These are phyloP conservation scores for Ogataea haglerorum DNA, from an alignment of 805 yeast genomes.

Conservation along the genomic window DNA sequence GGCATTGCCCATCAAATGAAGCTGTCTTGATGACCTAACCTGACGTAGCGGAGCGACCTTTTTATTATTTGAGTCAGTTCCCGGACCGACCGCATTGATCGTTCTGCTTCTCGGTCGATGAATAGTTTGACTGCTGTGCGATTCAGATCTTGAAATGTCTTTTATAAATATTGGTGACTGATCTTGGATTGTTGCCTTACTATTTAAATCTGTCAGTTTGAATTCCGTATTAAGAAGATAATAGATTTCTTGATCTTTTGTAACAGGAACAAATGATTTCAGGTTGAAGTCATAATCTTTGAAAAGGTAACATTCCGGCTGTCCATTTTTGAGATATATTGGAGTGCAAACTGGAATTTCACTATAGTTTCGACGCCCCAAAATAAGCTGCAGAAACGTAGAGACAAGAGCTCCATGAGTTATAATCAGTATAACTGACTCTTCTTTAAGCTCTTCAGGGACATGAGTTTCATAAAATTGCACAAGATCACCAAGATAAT, in stretches of 20 bases:
- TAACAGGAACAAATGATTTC: constrained; percentile 24
- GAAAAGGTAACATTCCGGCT: constrained; percentile 18
- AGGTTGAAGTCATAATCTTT: constrained; percentile 35
- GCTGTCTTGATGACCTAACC: constrained; percentile 29
- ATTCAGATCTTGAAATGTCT: too few species aligned
- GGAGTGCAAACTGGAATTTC: constrained; percentile 40
- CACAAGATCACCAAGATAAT: constrained; percentile 33
- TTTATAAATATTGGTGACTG: too few species aligned
- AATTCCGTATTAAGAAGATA: constrained; percentile 24
- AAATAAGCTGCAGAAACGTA: constrained; percentile 35
- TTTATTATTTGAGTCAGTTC: constrained; percentile 5
- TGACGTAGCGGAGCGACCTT: constrained; percentile 18
- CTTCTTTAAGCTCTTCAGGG: constrained; percentile 26
- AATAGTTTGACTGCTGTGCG: constrained; percentile 1
- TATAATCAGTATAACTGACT: constrained; percentile 34
- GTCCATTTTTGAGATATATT: constrained; percentile 28
- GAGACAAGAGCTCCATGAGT: constrained; percentile 45
- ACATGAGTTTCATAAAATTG: constrained; percentile 30
- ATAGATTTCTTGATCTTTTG: constrained; percentile 27
- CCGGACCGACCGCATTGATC: constrained; percentile 21
- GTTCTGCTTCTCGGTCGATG: constrained; percentile 31
- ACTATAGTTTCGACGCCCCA: constrained; percentile 36
- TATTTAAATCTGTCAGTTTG: constrained; percentile 14
- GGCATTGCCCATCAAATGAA: constrained; percentile 23
- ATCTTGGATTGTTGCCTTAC: too few species aligned